Evolutionary conservation across 805 yeast genomes (phyloP).

Genomic region (Wickerhamomyces hampshirensis): DNA sequence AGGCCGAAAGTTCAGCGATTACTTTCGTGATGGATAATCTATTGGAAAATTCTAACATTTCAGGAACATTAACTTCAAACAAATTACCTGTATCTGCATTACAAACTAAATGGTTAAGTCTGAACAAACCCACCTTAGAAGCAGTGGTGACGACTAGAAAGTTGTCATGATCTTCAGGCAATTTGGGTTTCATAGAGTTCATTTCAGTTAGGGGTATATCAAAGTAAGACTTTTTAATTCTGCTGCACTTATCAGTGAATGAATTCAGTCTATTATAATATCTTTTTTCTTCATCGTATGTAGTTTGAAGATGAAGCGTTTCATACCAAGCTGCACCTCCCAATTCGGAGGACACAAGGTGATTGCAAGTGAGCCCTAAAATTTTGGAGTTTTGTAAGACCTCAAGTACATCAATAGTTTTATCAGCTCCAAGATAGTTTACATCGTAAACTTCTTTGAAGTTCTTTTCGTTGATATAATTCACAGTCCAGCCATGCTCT

Average conservation of each 20-base stretch:
- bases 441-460: slow-evolving; percentile 48
- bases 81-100: slow-evolving; percentile 40
- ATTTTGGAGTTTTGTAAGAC: slow-evolving; percentile 37
- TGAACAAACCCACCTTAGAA: slow-evolving; percentile 38
- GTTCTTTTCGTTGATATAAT: slow-evolving; percentile 31
- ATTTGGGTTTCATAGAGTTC: slow-evolving; percentile 7
- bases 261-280: slow-evolving; percentile 11
- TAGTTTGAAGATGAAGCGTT: slow-evolving; percentile 23
- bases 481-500: slow-evolving; percentile 53
- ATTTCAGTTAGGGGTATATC: neutral
- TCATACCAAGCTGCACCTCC: slow-evolving; percentile 34
- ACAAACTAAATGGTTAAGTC: slow-evolving; percentile 41
- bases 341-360: slow-evolving; percentile 33
- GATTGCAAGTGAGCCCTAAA: slow-evolving; percentile 36
- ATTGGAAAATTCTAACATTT: slow-evolving; percentile 15
- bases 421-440: slow-evolving; percentile 36
- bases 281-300: slow-evolving; percentile 3
- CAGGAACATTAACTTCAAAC: slow-evolving; percentile 29
- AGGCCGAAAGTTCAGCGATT: slow-evolving; percentile 37
- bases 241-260: slow-evolving; percentile 22
- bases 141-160: slow-evolving; percentile 42
- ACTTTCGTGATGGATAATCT: slow-evolving; percentile 27
- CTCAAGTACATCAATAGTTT: slow-evolving; percentile 29
- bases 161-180: slow-evolving; percentile 23
- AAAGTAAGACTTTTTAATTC: slow-evolving; percentile 14